phyloP scores from a whole-genome alignment of 306 rosid genomes.

The Dicorynia guianensis region DNA sequence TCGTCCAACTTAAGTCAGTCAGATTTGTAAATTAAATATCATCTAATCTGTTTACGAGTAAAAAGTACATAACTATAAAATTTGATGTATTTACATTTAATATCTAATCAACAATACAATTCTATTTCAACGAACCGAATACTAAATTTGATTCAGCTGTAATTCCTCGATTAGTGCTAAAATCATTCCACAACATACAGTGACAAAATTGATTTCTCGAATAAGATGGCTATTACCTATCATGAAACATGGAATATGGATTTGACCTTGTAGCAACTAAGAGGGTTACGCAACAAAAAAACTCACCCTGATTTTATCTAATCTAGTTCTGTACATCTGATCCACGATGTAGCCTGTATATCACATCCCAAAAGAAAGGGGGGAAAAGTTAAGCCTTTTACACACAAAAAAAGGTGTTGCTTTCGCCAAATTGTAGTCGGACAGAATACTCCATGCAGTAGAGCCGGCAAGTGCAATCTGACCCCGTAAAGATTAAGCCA shows the following conservation, averaged over 20 bases:
- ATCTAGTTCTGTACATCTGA: conserved; percentile 52
- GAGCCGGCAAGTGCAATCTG: conserved; percentile 28
- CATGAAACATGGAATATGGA: conserved; percentile 27
- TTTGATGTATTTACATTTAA: too few relatives aligned
- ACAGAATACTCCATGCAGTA: conserved; percentile 16
- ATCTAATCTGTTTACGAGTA: too few relatives aligned
- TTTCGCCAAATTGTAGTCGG: conserved; percentile 31
- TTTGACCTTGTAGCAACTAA: conserved; percentile 34
- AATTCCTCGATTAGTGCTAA: conserved; percentile 18
- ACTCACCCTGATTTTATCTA: conserved; percentile 39
- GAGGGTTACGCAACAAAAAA: conserved; percentile 41
- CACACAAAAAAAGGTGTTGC: conserved; percentile 18
- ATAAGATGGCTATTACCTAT: conserved; percentile 39
- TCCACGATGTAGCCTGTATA: conserved; percentile 28
- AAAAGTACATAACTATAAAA: too few relatives aligned
- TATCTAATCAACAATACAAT: too few relatives aligned
- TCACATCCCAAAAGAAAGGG: not conserved
- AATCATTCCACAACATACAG: conserved; percentile 35
- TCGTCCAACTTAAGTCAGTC: too few relatives aligned
- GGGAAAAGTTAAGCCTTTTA: not conserved
- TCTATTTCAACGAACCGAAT: too few relatives aligned
- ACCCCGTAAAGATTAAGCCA: conserved; percentile 24
- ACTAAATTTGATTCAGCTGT: too few relatives aligned
- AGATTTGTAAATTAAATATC: too few relatives aligned
- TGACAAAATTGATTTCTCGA: conserved; percentile 55